Base-by-base conservation (phyloP, 441 rosid genomes). In the Pelargonium australe region DNA sequence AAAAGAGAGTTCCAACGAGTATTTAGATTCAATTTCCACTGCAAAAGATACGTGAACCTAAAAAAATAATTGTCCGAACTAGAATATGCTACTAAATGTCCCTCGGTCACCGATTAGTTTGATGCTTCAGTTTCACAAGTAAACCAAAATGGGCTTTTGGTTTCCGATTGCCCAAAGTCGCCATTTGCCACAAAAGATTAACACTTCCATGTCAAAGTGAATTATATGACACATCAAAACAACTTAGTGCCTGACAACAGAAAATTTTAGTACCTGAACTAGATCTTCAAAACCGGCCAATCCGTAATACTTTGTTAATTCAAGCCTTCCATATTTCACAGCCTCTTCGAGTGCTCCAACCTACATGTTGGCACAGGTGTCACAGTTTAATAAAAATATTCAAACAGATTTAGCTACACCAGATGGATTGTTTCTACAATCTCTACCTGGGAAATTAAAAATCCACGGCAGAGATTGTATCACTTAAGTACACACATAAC, bases 281-380 rank as follows among this genome's bases (percentile, higher is more conserved):
- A 83, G 71, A 69, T 82, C 69, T 37, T 77, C 72, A 75, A 83
- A 89, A 37, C 72, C 86, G 63, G 80, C 63, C 79, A 82, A 63
- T 53, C 73, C 83, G 55, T 86, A 74, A 76, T 80, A 93, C 72
- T 86, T 89, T 9, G 83, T 84, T 81, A 93, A 79, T 69, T 87
- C 91, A 47, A 40, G 70, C 81, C 96, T 85, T 72, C 96, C 97
- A 80, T 85, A 88, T 69, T 81, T 81, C 62, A 91, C 85, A 63
- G 89, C 93, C 73, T 84, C 92, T 77, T 82, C 94, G 61, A 94
- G 85, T 69, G 79, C 82, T 74, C 95, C 96, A 62, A 72, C 89
- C 99, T 94, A 76, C 43, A 80, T 23, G 41, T 63, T 19, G 44
- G 41, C 25, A 66, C 37, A 67, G 53, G 49, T 67, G 45, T 28